Evolutionary conservation across 768 basidiomycete genomes (phyloP).

Genomic region (Kwoniella newhampshirensis): DNA sequence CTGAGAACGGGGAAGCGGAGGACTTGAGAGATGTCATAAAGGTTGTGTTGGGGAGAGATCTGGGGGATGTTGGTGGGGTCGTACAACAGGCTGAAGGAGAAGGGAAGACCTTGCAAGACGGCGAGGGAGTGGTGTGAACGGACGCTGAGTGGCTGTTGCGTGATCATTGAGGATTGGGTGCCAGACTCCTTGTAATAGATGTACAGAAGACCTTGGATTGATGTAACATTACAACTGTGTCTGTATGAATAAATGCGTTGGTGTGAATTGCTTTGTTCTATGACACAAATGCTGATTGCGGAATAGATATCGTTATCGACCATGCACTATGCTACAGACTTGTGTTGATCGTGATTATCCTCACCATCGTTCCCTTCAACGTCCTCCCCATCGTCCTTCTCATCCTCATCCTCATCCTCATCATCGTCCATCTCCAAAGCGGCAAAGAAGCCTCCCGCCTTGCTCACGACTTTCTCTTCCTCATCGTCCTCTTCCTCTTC

Average conservation of each 20-base stretch:
- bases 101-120: constrained; percentile 12
- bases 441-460: constrained; percentile 38
- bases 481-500: constrained; percentile 51
- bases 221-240: too few species aligned
- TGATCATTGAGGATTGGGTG: too few species aligned
- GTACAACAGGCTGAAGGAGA: not conserved
- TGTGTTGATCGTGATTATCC: not conserved
- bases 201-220: too few species aligned
- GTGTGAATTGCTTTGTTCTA: too few species aligned
- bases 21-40: constrained; percentile 25
- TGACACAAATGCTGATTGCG: too few species aligned
- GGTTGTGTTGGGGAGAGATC: constrained; percentile 31
- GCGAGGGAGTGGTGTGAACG: constrained; percentile 15
- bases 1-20: constrained; percentile 6
- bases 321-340: not conserved
- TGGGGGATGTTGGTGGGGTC: constrained; percentile 24
- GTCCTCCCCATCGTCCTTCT: constrained; percentile 23
- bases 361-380: too few species aligned
- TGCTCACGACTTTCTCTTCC: constrained; percentile 13
- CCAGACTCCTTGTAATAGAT: too few species aligned
- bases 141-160: too few species aligned
- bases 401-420: constrained; percentile 30
- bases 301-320: not conserved
- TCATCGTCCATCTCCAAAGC: constrained; percentile 33
- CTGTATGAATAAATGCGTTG: too few species aligned